Base-by-base conservation (phyloP, 345 rosid species). In the Isatis tinctoria region DNA sequence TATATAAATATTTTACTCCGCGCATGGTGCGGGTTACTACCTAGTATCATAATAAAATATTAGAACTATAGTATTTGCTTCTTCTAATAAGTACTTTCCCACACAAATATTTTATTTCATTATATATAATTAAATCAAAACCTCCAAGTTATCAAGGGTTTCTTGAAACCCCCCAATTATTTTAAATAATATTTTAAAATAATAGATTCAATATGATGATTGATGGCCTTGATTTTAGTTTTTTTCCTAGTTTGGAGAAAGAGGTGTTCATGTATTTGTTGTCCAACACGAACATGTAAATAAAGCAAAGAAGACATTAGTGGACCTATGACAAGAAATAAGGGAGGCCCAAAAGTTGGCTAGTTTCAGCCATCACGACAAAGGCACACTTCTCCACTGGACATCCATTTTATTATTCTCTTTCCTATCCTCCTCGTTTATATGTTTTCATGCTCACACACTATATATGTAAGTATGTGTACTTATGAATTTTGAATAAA, bases 311-410 rank as follows among this genome's bases (percentile, higher is more conserved):
- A 70, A 45, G 58, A 45, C 48, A 33, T 17, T 58, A 48, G 58
- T 70, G 48, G 67, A 45, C 58, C 66, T 20, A 33, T 24, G 66
- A 45, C 67, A 45, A 45, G 67, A 45, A 45, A 45, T 59, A 22
- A 47, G 20, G 11, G 60, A 54, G 67, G 67, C 66, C 27, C 66
- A 45, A 70, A 43, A 70, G 14, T 57, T 58, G 35, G 65, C 57
- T 70, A 69, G 32, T 70, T 58, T 44, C 36, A 70, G 65, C 65
- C 45, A 58, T 57, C 56, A 58, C 65, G 24, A 45, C 57, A 58
- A 32, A 69, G 56, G 73, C 54, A 68, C 40, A 54, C 36, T 52
- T 67, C 26, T 53, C 35, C 32, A 52, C n/a, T 47, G 26, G 22
- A 47, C 53, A 47, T 47, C 49, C 26, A 47, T 45, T 45, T 45